These are phyloP conservation scores for Glomus cerebriforme DNA, from an alignment of 192 early-diverging fungal genomes.

Conservation along the genomic window DNA sequence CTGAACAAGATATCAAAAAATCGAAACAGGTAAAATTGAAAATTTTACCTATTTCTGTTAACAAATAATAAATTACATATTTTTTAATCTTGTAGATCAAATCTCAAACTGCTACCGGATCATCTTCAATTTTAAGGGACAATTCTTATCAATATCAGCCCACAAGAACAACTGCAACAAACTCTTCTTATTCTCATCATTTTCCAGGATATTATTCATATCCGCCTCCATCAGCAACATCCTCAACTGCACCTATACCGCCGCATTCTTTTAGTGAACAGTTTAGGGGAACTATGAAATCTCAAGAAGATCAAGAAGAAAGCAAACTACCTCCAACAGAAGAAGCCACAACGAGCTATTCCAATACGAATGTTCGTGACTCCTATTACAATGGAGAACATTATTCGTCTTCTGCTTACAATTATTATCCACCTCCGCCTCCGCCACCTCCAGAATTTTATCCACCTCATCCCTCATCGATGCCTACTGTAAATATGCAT, in stretches of 20 bases:
- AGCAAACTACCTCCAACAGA: not conserved
- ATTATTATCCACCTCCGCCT: not conserved
- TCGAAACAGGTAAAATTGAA: not conserved
- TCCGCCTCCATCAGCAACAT: not conserved
- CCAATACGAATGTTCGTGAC: not conserved
- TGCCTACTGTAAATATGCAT: not conserved
- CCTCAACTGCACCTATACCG: not conserved
- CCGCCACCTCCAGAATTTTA: conserved; percentile 19
- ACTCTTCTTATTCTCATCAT: not conserved
- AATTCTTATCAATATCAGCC: not conserved
- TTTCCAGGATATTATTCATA: conserved; percentile 11
- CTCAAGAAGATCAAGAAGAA: not conserved
- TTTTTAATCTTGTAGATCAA: not conserved
- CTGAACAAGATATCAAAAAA: not conserved
- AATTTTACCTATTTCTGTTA: not conserved
- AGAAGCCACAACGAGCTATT: not conserved
- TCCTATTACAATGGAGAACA: no score
- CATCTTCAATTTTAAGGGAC: not conserved
- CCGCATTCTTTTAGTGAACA: not conserved
- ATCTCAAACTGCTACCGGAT: not conserved
- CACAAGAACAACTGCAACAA: not conserved
- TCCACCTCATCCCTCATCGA: not conserved
- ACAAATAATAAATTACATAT: no score
- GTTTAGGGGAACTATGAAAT: not conserved
- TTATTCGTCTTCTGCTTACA: not conserved